Evolutionary conservation across 768 basidiomycete species (phyloP), one percentile per base, ranked within the genome.

Genomic region (Podaxis sp.): DNA sequence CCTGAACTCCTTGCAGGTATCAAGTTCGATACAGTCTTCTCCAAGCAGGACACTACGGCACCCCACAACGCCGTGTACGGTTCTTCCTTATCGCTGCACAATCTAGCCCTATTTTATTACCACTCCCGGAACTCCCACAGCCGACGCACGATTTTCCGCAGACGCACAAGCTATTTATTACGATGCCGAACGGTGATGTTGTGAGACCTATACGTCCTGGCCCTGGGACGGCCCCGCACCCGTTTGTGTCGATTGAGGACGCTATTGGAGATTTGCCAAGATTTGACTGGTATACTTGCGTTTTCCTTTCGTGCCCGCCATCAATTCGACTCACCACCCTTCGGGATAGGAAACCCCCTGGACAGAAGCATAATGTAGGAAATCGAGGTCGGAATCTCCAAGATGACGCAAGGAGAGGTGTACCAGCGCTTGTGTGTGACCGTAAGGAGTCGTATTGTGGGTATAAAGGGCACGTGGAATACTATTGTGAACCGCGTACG

Each of bases 261-360:
- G 90, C 91, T 1, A 91, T 93, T 54, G 76, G 80, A 2, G 92
- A 94, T 69, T 76, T 94, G 8, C 85, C 83, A 2, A 79, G 72
- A 3, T 94, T 88, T 70, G 88, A 94, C 61, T 93, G 90, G 92
- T 91, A 69, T 8, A 77, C 19, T 2, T 24, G 63, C n/a, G 55
- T 4, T 50, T 40, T 55, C 58, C 12, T 43, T 41, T 51, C 40
- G 17, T n/a, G 22, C 46, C 17, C 51, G 17, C 22, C 58, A 12
- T 54, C 19, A 4, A 37, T 19, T 15, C 40, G 36, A 60, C 12
- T 59, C 29, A 37, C 33, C 47, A 58, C 33, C 38, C 41, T 33
- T 17, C 19, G 24, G 40, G 57, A 24, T 64, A 79, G 77, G 77
- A 77, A 76, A 68, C 75, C 77, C 47, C 79, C 80, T 15, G 67